These are phyloP conservation scores for Colletotrichum echinochloae DNA, from an alignment of 2,329 filamentous ascomycete genomes.

Conservation along the genomic window DNA sequence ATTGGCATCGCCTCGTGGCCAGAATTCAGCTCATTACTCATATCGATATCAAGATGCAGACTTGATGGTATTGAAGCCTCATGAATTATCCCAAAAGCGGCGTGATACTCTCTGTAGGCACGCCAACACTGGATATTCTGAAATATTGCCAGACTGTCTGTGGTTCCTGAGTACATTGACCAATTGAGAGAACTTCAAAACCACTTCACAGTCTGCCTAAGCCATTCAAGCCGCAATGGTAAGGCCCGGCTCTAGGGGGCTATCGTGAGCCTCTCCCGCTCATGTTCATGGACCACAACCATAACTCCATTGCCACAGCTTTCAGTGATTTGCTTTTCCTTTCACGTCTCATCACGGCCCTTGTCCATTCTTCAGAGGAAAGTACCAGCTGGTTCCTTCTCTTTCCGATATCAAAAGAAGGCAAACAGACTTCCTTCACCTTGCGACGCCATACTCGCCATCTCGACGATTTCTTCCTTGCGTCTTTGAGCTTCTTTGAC, in stretches of 20 bases:
- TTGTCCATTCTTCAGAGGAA: neutral
- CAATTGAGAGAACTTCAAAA: accelerated
- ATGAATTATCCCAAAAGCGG: neutral
- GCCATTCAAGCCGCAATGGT: neutral
- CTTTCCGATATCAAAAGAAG: neutral
- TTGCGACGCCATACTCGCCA: neutral
- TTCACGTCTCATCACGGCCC: too few species aligned
- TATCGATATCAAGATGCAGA: neutral
- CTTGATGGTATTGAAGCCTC: neutral
- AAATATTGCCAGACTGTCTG: too few species aligned
- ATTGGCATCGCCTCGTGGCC: neutral
- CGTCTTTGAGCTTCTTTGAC: neutral
- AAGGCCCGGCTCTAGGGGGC: neutral
- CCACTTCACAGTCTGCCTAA: neutral
- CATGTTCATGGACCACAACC: neutral
- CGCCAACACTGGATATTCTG: neutral
- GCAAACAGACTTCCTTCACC: neutral
- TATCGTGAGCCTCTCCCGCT: neutral
- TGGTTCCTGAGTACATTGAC: too few species aligned
- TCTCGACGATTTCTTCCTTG: too few species aligned
- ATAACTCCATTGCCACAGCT: neutral
- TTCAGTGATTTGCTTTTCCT: neutral
- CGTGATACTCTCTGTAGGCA: neutral
- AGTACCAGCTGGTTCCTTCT: neutral
- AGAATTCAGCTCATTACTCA: neutral